Conservation (phyloP, 2,329 filamentous ascomycete genomes). For the Sphaerulina vaccinii region DNA sequence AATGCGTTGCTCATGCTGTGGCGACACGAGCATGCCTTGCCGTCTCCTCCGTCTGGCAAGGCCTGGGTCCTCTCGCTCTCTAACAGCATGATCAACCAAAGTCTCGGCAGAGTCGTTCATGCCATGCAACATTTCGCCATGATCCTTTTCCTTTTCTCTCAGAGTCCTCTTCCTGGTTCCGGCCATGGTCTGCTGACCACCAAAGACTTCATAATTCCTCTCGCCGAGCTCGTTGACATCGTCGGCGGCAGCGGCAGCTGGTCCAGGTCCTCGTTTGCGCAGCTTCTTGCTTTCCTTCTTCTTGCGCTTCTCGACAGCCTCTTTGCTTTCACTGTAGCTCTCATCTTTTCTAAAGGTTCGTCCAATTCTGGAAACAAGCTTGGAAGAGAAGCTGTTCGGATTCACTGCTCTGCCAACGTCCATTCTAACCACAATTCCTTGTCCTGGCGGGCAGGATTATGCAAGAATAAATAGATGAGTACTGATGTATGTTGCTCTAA, state of each 20-base stretch:
- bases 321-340: conserved; percentile 30
- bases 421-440: conserved; percentile 21
- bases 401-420: conserved; percentile 31
- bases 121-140: conserved; percentile 41
- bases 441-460: background rate
- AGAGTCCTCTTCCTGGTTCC: conserved; percentile 5
- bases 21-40: conserved; percentile 18
- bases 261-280: conserved; percentile 22
- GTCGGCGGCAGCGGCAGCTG: conserved; percentile 9
- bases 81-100: conserved; percentile 26
- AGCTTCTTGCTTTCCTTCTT: conserved; percentile 26
- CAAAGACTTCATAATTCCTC: conserved; percentile 32
- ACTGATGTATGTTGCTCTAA: background rate
- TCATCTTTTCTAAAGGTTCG: conserved; percentile 34
- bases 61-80: conserved; percentile 7
- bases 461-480: background rate
- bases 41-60: conserved; percentile 13
- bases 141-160: conserved; percentile 29
- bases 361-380: conserved; percentile 31
- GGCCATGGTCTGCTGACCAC: conserved; percentile 27
- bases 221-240: conserved; percentile 37
- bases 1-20: conserved; percentile 43
- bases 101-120: conserved; percentile 40
- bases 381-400: conserved; percentile 31
- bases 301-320: conserved; percentile 30